These are phyloP conservation scores for Daldinia vernicosa DNA, from an alignment of 495 filamentous ascomycete genomes.

Conservation along the genomic window DNA sequence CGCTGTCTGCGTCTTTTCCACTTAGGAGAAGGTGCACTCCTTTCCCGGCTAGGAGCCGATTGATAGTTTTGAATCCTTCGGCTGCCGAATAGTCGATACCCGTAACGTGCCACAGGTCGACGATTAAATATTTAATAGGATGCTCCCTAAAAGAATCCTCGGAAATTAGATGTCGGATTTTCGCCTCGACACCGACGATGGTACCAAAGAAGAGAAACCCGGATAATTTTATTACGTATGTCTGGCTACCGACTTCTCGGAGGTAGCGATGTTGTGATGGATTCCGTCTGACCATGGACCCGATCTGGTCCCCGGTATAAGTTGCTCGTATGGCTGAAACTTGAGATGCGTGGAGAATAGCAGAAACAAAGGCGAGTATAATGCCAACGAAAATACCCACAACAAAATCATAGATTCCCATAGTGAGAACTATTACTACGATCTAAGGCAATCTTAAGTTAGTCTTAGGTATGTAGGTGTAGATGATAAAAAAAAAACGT, in stretches of 20 bases:
- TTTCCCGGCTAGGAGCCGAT: constrained; percentile 76
- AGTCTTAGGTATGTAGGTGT: constrained; percentile 16
- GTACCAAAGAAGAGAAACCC: constrained; percentile 97
- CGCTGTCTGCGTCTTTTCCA: constrained; percentile 75
- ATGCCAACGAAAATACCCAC: constrained; percentile 92
- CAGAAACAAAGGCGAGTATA: constrained; percentile 86
- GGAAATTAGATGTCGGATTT: constrained; percentile 80
- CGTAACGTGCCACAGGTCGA: constrained; percentile 88
- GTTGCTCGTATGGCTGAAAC: constrained; percentile 86
- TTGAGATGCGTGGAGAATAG: constrained; percentile 88
- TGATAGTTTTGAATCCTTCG: constrained; percentile 92
- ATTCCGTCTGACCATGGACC: constrained; percentile 90
- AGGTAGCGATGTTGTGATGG: constrained; percentile 88
- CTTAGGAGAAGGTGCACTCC: constrained; percentile 82
- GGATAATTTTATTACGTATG: constrained; percentile 86
- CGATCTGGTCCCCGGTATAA: constrained; percentile 85
- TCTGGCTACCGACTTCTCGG: constrained; percentile 83
- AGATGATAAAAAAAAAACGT: neutral
- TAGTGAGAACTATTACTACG: constrained; percentile 89
- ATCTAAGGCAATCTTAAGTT: constrained; percentile 61
- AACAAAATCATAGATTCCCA: constrained; percentile 97
- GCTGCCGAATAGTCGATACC: constrained; percentile 95
- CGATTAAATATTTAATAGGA: constrained; percentile 88
- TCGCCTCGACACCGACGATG: constrained; percentile 91
- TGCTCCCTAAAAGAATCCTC: constrained; percentile 77